Evolutionary conservation across 148 eudicot genomes (phyloP).

Genomic region (Silene uniflora): DNA sequence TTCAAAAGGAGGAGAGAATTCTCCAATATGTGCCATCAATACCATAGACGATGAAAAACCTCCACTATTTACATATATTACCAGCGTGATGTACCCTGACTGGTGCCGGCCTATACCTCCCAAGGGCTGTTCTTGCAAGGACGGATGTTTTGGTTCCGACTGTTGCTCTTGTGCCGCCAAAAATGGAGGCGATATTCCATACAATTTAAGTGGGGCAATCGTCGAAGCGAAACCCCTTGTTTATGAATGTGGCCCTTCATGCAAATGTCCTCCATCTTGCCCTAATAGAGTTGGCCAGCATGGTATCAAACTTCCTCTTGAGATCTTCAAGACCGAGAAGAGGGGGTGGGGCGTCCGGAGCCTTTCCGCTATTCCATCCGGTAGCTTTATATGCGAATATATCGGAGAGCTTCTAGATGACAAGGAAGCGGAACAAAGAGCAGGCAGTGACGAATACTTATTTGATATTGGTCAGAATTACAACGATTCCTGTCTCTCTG

Average conservation of each 20-base stretch:
- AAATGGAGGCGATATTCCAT: conserved; percentile 86
- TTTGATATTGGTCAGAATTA: conserved; percentile 83
- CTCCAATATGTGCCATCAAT: conserved; percentile 61
- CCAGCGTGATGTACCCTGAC: conserved; percentile 58
- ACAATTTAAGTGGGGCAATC: conserved; percentile 69
- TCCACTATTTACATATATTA: conserved; percentile 55
- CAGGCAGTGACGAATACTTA: conserved; percentile 64
- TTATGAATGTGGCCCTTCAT: conserved; percentile 83
- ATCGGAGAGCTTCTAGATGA: conserved; percentile 84
- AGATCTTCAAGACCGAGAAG: conserved; percentile 76
- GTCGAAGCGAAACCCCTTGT: conserved; percentile 76
- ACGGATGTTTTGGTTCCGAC: conserved; percentile 58
- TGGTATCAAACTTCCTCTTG: conserved; percentile 69
- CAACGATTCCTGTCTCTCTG: conserved; percentile 40
- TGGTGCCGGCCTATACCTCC: conserved; percentile 51
- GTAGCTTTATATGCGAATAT: conserved; percentile 91
- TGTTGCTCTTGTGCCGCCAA: conserved; percentile 57
- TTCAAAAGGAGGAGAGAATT: conserved; percentile 48
- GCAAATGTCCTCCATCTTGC: conserved; percentile 78
- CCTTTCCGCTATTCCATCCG: conserved; percentile 63
- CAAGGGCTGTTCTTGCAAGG: conserved; percentile 59
- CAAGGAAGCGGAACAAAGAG: conserved; percentile 75
- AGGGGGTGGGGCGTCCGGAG: conserved; percentile 95
- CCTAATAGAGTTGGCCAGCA: conserved; percentile 74
- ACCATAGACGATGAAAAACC: conserved; percentile 63